Conservation (phyloP, 2,329 filamentous ascomycete species). For the Colletotrichum sp. region DNA sequence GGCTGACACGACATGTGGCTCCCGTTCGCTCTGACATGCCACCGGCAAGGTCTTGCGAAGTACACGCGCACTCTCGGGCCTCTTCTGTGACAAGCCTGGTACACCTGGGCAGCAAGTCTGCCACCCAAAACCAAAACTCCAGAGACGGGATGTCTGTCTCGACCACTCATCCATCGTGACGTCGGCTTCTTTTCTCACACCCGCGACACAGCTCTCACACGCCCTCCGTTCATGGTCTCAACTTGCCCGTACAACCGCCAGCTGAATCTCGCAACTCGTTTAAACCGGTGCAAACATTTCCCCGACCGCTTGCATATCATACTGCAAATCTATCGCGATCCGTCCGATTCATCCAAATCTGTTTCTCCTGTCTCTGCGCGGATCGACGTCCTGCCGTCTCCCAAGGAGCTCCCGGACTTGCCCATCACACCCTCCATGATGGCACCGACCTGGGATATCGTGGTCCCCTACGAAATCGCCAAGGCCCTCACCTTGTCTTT, state of each 20-base stretch:
- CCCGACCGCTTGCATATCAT: not conserved
- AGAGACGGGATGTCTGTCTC: not conserved
- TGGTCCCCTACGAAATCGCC: not conserved
- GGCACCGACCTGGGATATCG: not conserved
- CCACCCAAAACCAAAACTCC: not conserved
- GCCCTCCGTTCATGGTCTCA: not conserved
- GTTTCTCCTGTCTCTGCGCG: not conserved
- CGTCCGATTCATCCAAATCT: not conserved
- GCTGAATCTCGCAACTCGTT: not conserved
- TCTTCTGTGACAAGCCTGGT: conserved; percentile 16
- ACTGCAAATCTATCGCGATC: not conserved
- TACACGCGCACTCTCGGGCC: not conserved
- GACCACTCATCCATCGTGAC: not conserved
- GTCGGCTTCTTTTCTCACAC: not conserved
- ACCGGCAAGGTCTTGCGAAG: not conserved
- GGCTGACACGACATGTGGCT: not conserved
- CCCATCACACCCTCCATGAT: not conserved
- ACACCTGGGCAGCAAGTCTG: not conserved
- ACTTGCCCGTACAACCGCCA: not conserved
- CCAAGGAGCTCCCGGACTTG: not conserved
- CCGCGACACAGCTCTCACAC: not conserved
- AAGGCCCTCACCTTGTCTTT: not conserved
- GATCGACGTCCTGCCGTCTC: not conserved
- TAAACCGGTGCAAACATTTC: not conserved
- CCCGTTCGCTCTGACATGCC: not conserved